phyloP scores from a whole-genome alignment of 2,329 filamentous ascomycete species.

The Xylariaceae sp. region DNA sequence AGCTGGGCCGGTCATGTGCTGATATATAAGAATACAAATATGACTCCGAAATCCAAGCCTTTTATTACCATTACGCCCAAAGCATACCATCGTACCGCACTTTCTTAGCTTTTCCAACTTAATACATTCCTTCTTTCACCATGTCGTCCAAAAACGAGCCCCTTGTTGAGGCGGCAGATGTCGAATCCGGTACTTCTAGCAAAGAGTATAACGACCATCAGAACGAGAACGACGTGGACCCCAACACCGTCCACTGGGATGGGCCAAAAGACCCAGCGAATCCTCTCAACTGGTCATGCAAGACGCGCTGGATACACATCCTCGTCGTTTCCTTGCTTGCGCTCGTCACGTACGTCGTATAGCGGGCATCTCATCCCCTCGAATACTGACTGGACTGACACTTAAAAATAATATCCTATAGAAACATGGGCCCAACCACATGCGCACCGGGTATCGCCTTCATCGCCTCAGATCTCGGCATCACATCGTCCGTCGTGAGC shows the following conservation, averaged over 20 bases:
- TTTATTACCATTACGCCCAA: too few species aligned
- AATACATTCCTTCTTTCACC: too few species aligned
- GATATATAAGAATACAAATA: too few species aligned
- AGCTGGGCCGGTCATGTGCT: too few species aligned
- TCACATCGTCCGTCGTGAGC: neutral
- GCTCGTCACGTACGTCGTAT: neutral
- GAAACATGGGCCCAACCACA: neutral
- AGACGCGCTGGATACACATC: neutral
- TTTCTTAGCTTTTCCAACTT: too few species aligned
- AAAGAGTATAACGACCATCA: neutral
- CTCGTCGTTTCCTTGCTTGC: neutral
- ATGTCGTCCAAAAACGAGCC: neutral
- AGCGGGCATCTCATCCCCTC: too few species aligned
- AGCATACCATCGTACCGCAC: too few species aligned
- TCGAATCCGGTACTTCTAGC: neutral
- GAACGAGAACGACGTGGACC: neutral
- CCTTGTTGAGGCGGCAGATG: neutral
- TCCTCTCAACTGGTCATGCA: constrained; percentile 1
- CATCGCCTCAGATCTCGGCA: neutral
- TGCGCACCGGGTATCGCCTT: neutral
- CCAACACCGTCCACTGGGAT: constrained; percentile 4
- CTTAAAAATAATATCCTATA: neutral
- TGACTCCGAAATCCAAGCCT: too few species aligned
- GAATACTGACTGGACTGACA: too few species aligned
- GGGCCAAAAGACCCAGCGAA: neutral